Evolutionary conservation across 768 basidiomycete species (phyloP).

Genomic region (Arthromyces matolae): DNA sequence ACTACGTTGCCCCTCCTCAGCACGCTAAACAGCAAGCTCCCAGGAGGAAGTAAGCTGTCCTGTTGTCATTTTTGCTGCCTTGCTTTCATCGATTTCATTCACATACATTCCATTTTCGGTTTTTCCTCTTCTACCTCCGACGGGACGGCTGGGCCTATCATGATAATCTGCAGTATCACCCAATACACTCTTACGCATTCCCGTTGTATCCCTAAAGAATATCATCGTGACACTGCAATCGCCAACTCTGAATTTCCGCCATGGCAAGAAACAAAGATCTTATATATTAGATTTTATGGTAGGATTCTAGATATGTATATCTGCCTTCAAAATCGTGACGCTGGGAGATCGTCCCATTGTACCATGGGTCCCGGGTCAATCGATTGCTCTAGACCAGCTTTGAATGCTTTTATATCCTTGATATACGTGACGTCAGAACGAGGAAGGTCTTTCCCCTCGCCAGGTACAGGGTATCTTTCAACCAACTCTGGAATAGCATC

Average conservation of each 20-base stretch:
- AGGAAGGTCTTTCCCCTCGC: conserved; percentile 44
- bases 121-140: conserved; percentile 7
- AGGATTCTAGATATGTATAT: too few species aligned
- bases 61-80: not conserved
- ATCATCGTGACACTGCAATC: too few species aligned
- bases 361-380: conserved; percentile 64
- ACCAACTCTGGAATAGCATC: conserved; percentile 55
- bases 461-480: conserved; percentile 50
- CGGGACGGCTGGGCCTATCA: conserved; percentile 10
- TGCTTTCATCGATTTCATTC: conserved; percentile 2
- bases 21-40: conserved; percentile 30
- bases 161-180: conserved; percentile 8
- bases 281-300: too few species aligned
- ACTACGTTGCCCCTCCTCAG: conserved; percentile 55
- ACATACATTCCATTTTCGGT: conserved; percentile 5
- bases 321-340: conserved; percentile 47
- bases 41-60: conserved; percentile 38
- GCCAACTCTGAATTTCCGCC: too few species aligned
- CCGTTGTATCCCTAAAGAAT: too few species aligned
- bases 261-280: too few species aligned
- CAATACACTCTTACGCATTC: not conserved
- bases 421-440: conserved; percentile 55
- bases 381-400: conserved; percentile 49
- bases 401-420: conserved; percentile 65
- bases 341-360: conserved; percentile 70